Percentiles rank a stretch among this genome's conserved stretches.
phyloP scores from a whole-genome alignment of 2,329 filamentous ascomycete species.

The Tolypocladium tropicale region DNA sequence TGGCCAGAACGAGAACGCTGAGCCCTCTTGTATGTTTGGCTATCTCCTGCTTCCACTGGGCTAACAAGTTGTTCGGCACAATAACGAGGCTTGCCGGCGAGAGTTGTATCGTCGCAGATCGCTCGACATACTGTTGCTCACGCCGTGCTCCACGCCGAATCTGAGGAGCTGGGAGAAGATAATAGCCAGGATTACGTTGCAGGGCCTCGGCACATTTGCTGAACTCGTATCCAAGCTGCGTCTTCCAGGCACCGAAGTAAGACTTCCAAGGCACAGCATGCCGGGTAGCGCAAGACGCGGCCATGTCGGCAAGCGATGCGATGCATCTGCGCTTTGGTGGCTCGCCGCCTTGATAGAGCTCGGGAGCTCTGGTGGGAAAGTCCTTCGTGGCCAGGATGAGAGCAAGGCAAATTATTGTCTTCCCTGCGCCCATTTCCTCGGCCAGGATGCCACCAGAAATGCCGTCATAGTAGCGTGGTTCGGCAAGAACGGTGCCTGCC shows the following conservation, averaged over 20 bases:
- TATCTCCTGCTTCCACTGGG: conserved; percentile 79
- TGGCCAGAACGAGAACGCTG: conserved; percentile 52
- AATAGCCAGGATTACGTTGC: conserved; percentile 45
- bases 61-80: conserved; percentile 71
- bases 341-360: conserved; percentile 39
- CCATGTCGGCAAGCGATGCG: conserved; percentile 64
- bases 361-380: conserved; percentile 56
- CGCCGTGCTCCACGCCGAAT: conserved; percentile 16
- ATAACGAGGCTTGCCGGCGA: conserved; percentile 66
- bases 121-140: conserved; percentile 3
- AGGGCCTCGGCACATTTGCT: conserved; percentile 46
- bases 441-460: conserved; percentile 68
- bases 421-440: conserved; percentile 75
- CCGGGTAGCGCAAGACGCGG: conserved; percentile 57
- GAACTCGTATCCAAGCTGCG: conserved; percentile 37
- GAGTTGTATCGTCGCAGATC: conserved; percentile 45
- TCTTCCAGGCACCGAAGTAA: conserved; percentile 44
- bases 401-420: conserved; percentile 77
- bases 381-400: conserved; percentile 66
- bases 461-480: conserved; percentile 65
- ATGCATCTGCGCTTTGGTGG: conserved; percentile 32
- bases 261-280: conserved; percentile 60
- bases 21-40: conserved; percentile 62
- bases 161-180: conserved; percentile 39
- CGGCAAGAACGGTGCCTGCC: conserved; percentile 48